These are phyloP conservation scores for Fulvia fulva DNA, from an alignment of 2,329 filamentous ascomycete species.

Conservation along the genomic window DNA sequence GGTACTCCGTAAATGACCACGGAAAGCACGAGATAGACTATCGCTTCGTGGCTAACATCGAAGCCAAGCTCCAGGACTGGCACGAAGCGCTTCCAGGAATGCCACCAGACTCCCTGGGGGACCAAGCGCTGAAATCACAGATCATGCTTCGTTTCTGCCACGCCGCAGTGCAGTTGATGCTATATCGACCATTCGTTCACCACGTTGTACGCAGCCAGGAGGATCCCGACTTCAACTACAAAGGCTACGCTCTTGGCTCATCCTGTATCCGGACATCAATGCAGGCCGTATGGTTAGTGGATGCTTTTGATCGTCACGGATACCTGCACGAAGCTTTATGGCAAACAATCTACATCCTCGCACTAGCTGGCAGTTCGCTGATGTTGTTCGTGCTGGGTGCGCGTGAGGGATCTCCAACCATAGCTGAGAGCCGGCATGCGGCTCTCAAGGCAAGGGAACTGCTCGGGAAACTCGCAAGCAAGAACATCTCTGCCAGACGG, in stretches of 20 bases:
- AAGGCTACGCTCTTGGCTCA: constrained; percentile 20
- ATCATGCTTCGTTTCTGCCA: constrained; percentile 21
- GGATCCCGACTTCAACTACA: constrained; percentile 12
- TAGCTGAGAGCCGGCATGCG: constrained; percentile 10
- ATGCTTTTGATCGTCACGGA: constrained; percentile 15
- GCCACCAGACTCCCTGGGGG: neutral
- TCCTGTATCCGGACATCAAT: constrained; percentile 22
- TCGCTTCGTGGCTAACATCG: neutral
- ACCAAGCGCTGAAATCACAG: constrained; percentile 9
- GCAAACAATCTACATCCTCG: constrained; percentile 16
- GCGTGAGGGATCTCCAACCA: constrained; percentile 10
- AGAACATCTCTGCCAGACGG: neutral
- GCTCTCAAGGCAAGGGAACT: constrained; percentile 2
- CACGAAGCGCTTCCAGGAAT: constrained; percentile 1
- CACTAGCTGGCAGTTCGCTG: constrained; percentile 16
- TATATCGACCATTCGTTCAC: constrained; percentile 26
- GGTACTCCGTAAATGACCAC: neutral
- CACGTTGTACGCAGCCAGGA: constrained; percentile 14
- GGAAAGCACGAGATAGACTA: constrained; percentile 1
- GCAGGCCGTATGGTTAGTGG: constrained; percentile 22
- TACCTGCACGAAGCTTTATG: constrained; percentile 20
- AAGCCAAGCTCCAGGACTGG: constrained; percentile 5
- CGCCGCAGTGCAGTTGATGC: constrained; percentile 20
- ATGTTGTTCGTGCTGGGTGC: constrained; percentile 20
- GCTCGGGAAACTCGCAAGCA: neutral